Conservation (phyloP, 2,329 filamentous ascomycete species). For the Talaromyces sp. region DNA sequence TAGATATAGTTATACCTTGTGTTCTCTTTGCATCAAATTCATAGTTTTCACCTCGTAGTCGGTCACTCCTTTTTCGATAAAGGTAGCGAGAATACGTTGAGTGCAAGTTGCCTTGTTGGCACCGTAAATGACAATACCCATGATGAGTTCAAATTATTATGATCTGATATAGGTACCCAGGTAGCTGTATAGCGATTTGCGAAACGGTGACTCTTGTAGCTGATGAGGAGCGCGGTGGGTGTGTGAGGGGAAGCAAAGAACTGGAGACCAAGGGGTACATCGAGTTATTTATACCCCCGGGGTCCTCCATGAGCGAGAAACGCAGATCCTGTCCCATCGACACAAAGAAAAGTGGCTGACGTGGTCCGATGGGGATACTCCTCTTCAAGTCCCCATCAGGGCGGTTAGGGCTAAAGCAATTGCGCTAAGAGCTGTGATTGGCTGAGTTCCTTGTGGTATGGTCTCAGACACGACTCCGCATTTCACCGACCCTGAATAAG, state of each 20-base stretch:
- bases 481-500: too few relatives aligned
- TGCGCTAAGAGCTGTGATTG: neutral
- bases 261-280: neutral
- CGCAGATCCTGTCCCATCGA: neutral
- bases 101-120: conserved; percentile 21
- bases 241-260: neutral
- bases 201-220: neutral
- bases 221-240: neutral
- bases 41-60: conserved; percentile 25
- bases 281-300: neutral
- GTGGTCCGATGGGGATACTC: neutral
- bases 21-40: conserved; percentile 23
- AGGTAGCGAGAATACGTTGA: conserved; percentile 23
- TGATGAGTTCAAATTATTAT: conserved; percentile 7
- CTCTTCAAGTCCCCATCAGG: neutral
- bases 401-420: neutral
- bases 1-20: conserved; percentile 25
- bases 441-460: neutral
- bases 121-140: conserved; percentile 32
- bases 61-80: conserved; percentile 27
- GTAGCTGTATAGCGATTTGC: neutral
- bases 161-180: too few relatives aligned
- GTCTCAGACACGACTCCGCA: too few relatives aligned
- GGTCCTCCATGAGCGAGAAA: neutral
- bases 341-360: too few relatives aligned